Percentiles rank a stretch among this genome's conserved stretches.
These are phyloP conservation scores for Lophiotrema nucula DNA, from an alignment of 495 filamentous ascomycete genomes.

Conservation along the genomic window DNA sequence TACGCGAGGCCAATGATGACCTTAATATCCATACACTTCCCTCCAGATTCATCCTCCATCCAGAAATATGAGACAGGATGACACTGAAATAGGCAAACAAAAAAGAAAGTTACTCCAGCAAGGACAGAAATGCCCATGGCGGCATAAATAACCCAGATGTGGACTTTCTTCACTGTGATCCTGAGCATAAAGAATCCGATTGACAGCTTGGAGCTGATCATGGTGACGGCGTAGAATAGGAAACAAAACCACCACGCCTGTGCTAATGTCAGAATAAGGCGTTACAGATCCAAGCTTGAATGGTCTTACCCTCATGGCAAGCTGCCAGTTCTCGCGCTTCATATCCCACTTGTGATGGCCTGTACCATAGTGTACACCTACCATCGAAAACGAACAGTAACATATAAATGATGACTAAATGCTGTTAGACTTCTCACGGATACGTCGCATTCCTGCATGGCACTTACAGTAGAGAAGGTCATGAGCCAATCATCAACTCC, in stretches of 20 bases:
- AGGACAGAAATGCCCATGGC: conserved; percentile 20
- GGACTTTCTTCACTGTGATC: conserved; percentile 12
- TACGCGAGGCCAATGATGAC: conserved; percentile 19
- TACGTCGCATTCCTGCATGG: neutral
- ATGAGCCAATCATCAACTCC: conserved; percentile 25
- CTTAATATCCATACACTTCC: conserved; percentile 15
- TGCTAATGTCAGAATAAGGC: conserved; percentile 5
- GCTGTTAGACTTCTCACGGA: neutral
- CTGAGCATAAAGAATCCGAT: conserved; percentile 29
- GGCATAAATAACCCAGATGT: conserved; percentile 9
- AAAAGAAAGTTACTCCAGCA: conserved; percentile 17
- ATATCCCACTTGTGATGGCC: conserved; percentile 14
- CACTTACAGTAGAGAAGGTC: conserved; percentile 7
- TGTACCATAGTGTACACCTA: conserved; percentile 14
- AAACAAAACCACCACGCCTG: conserved; percentile 25
- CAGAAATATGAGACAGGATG: conserved; percentile 24
- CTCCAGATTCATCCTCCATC: conserved; percentile 24
- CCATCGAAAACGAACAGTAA: conserved; percentile 12
- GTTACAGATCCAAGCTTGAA: neutral
- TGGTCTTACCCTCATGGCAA: conserved; percentile 6
- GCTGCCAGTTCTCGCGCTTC: neutral
- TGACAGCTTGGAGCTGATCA: conserved; percentile 20
- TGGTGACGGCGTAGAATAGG: conserved; percentile 22
- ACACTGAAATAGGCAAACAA: conserved; percentile 28
- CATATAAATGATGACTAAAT: conserved; percentile 2